A percentile compares a stretch with the other conserved stretches of the same genome.
phyloP scores from a whole-genome alignment of 2,329 filamentous ascomycete genomes.

The Epichloe hybrida region DNA sequence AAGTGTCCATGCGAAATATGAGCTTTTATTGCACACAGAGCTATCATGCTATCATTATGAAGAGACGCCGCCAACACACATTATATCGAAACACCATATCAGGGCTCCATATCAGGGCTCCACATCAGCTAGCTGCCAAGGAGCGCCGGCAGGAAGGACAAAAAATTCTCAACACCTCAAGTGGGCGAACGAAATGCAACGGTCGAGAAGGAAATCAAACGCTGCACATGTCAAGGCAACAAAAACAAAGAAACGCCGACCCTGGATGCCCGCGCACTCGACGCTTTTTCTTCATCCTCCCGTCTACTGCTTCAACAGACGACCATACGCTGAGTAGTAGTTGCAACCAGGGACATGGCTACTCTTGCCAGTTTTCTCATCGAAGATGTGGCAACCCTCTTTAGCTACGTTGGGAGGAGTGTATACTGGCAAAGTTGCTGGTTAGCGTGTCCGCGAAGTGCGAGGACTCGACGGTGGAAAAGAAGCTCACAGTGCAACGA shows the following conservation, averaged over 20 bases:
- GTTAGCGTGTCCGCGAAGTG: constrained; percentile 18
- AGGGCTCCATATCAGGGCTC: not conserved
- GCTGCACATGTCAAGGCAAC: constrained; percentile 3
- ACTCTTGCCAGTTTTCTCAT: constrained; percentile 59
- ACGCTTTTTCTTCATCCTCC: not conserved
- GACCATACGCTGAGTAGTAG: constrained; percentile 55
- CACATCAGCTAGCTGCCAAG: not conserved
- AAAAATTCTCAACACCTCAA: not conserved
- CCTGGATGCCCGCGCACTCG: not conserved
- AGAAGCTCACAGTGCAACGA: constrained; percentile 58
- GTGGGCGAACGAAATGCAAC: not conserved
- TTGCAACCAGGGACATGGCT: constrained; percentile 57
- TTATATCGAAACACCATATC: not conserved
- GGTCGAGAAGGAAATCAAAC: not conserved
- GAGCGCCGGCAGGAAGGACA: not conserved
- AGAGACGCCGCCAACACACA: not conserved
- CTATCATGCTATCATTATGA: constrained; percentile 7
- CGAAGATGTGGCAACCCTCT: constrained; percentile 70
- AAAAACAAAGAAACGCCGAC: not conserved
- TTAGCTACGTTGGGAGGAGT: constrained; percentile 81
- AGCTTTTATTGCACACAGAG: constrained; percentile 11
- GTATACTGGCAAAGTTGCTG: constrained; percentile 41
- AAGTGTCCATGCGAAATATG: constrained; percentile 3
- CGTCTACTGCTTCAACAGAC: constrained; percentile 27
- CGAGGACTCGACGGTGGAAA: constrained; percentile 1